Base-by-base conservation (phyloP, 345 rosid genomes). In the Clarkia xantiana region DNA sequence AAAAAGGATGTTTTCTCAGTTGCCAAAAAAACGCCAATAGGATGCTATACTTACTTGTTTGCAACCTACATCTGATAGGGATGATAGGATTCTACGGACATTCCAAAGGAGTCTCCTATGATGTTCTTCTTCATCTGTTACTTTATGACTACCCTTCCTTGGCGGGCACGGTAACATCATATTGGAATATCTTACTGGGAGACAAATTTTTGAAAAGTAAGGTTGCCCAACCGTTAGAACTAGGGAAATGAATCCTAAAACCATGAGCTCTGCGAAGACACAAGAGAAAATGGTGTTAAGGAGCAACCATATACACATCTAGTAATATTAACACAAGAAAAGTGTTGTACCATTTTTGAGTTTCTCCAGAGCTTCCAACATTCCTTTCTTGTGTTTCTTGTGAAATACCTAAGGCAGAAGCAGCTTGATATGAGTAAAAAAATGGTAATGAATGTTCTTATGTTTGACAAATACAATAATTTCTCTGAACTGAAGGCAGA, bases 221-320 rank as follows among this genome's bases (percentile, higher is more conserved):
- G 18, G 54, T 11, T 73, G 70, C 10, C 72, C 62, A 53, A 75
- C 68, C 6, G 84, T 73, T 53, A 81, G 65, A 41, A 71, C 51
- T 14, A 78, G 59, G 2, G 84, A 81, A 44, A 81, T 73, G 75
- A 81, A 81, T 10, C 89, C 89, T 44, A 78, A 29, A 22, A 81
- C 69, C 82, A 81, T 75, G 18, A 81, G 65, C 55, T 77, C 84
- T 75, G 84, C 71, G 36, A 45, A 23, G 47, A 5, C 43, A 22
- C 1, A 42, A 8, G 11, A 16, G 44, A 19, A 10, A 19, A 11
- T 29, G 19, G n/a, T 15, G 14, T 55, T 34, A 22, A 55, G 12
- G n/a, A 13, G 11, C 3, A 10, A 44, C 22, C 7, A 18, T n/a
- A n/a, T n/a, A 14, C 25, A 41, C 39, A 42, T n/a, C 4, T 6